Evolutionary conservation across 495 filamentous ascomycete genomes (phyloP).

Genomic region (Geoglossum glabrum): DNA sequence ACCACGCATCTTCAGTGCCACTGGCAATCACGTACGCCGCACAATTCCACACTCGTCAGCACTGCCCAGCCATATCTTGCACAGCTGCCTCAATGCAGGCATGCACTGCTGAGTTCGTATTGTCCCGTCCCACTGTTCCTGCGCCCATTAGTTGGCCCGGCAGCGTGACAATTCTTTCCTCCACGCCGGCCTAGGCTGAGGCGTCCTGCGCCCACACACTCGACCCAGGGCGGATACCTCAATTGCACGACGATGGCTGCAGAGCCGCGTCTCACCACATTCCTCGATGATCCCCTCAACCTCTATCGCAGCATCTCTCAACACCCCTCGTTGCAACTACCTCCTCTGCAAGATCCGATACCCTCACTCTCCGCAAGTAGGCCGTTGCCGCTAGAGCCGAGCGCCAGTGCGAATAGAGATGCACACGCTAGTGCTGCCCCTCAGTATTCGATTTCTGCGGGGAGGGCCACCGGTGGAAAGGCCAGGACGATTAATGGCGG

Average conservation of each 20-base stretch:
- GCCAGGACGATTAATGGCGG: background rate
- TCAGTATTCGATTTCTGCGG: background rate
- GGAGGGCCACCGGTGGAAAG: background rate
- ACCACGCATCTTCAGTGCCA: background rate
- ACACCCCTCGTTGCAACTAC: conserved; percentile 1
- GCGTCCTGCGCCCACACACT: background rate
- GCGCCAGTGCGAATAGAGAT: conserved; percentile 1
- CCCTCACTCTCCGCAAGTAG: conserved; percentile 1
- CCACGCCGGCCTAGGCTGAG: background rate
- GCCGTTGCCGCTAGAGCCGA: conserved; percentile 4
- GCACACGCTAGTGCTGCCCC: background rate
- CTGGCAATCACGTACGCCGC: too few species aligned
- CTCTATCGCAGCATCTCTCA: background rate
- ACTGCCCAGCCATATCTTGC: background rate
- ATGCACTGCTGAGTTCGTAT: background rate
- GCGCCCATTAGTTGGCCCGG: too few species aligned
- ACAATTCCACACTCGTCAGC: background rate
- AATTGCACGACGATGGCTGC: conserved; percentile 1
- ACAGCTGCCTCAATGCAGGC: background rate
- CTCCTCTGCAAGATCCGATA: conserved; percentile 3
- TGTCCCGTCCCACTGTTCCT: background rate
- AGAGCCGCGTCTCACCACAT: conserved; percentile 1
- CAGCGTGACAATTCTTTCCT: too few species aligned
- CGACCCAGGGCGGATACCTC: background rate
- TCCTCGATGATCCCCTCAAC: conserved; percentile 4